Evolutionary conservation across 1,284 basidiomycete species (phyloP).

Genomic region (Cryptococcus depauperatus): DNA sequence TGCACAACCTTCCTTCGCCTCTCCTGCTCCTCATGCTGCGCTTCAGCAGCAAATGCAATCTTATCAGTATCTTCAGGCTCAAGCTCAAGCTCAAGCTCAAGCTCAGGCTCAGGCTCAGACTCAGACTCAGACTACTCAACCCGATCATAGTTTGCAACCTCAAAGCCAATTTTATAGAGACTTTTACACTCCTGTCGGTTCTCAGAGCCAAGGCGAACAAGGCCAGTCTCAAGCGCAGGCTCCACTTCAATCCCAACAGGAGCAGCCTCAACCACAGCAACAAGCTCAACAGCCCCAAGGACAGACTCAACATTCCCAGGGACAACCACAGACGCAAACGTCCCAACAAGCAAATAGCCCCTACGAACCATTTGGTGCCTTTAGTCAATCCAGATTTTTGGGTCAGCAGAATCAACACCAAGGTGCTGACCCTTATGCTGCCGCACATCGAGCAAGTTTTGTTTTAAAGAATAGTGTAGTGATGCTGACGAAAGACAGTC

Average conservation of each 20-base stretch:
- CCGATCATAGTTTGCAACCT: constrained; percentile 17
- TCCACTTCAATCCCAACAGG: constrained; percentile 28
- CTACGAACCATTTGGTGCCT: constrained; percentile 17
- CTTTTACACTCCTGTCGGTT: constrained; percentile 25
- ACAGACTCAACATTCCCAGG: constrained; percentile 16
- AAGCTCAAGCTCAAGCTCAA: constrained; percentile 22
- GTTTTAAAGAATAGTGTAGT: neutral
- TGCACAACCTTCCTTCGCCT: constrained; percentile 21
- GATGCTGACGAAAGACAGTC: constrained; percentile 13
- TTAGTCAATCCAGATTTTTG: constrained; percentile 19
- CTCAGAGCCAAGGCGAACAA: constrained; percentile 23
- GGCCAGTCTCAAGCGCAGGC: constrained; percentile 4
- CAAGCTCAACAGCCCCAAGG: constrained; percentile 15
- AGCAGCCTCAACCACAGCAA: constrained; percentile 22
- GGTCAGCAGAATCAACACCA: constrained; percentile 22
- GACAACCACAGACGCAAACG: constrained; percentile 21
- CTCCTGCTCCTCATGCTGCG: constrained; percentile 26
- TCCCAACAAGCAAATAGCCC: constrained; percentile 20
- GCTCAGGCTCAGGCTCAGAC: constrained; percentile 13
- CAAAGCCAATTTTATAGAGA: constrained; percentile 33
- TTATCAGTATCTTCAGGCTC: constrained; percentile 29
- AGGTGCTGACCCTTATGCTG: constrained; percentile 22
- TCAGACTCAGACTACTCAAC: too few species aligned
- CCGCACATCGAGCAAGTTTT: constrained; percentile 21
- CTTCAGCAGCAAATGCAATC: constrained; percentile 38